phyloP scores from a whole-genome alignment of 768 basidiomycete species.

The Leucosporidium yakuticum region DNA sequence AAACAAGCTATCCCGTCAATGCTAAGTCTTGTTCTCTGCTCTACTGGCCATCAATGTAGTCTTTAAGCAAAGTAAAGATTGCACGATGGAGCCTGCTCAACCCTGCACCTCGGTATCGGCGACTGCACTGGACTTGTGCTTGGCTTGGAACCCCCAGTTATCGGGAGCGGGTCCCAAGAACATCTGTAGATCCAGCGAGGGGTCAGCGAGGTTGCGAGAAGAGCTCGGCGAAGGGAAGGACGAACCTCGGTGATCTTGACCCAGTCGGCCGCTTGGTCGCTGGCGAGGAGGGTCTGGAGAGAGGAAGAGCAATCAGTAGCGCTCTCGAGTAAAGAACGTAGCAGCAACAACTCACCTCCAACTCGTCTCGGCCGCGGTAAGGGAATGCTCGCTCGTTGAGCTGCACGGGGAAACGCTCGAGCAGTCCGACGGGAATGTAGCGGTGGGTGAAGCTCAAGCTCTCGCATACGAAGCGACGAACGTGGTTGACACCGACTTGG shows the following conservation, averaged over 20 bases:
- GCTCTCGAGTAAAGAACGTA: background rate
- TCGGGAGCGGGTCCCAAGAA: constrained; percentile 29
- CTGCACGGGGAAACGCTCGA: constrained; percentile 68
- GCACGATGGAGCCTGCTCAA: background rate
- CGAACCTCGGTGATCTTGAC: constrained; percentile 84
- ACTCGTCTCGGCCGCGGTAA: constrained; percentile 77
- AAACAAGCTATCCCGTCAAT: too few relatives aligned
- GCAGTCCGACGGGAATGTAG: constrained; percentile 86
- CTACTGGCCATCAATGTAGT: too few relatives aligned
- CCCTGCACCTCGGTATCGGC: constrained; percentile 1
- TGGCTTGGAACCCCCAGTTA: constrained; percentile 14
- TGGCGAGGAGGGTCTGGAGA: constrained; percentile 66
- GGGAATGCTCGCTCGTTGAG: constrained; percentile 89
- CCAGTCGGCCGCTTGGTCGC: constrained; percentile 75
- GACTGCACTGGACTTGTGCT: background rate
- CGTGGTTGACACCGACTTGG: constrained; percentile 70
- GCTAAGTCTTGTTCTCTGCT: too few relatives aligned
- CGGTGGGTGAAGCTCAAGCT: constrained; percentile 93
- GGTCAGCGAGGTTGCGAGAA: constrained; percentile 55
- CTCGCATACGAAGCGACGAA: constrained; percentile 89
- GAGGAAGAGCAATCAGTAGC: background rate
- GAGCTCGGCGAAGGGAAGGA: too few relatives aligned
- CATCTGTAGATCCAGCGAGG: constrained; percentile 8
- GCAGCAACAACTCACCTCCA: constrained; percentile 55
- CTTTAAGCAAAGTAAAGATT: too few relatives aligned